Percentiles rank a stretch among this genome's conserved stretches.
Conservation (phyloP, 257 asterid species). For the Nicotiana benthamiana region DNA sequence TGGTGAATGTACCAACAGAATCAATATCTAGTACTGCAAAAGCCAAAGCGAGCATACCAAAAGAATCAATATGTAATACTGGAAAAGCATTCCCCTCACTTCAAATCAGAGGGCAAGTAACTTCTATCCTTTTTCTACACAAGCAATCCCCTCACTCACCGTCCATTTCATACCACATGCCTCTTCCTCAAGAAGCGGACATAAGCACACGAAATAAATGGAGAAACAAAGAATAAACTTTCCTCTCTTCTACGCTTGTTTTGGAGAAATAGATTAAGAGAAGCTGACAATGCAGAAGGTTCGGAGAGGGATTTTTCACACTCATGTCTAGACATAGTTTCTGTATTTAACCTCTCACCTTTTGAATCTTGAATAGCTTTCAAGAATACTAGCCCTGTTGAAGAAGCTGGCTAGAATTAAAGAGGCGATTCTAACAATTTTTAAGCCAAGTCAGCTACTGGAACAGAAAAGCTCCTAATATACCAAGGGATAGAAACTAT, state of each 20-base stretch:
- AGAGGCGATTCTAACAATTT: not conserved
- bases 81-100: conserved; percentile 2
- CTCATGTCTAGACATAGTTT: not conserved
- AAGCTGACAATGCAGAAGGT: not conserved
- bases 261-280: not conserved
- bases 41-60: conserved; percentile 44
- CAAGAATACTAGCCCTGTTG: not conserved
- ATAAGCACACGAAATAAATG: not conserved
- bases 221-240: not conserved
- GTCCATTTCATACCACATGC: not conserved
- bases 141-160: not conserved
- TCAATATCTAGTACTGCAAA: conserved; percentile 80
- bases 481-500: not conserved
- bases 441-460: not conserved
- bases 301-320: not conserved
- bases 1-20: conserved; percentile 87
- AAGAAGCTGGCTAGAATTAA: not conserved
- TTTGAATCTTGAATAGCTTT: not conserved
- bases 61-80: conserved; percentile 76
- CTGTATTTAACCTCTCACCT: not conserved
- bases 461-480: not conserved
- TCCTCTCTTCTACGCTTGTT: not conserved
- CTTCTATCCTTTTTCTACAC: not conserved
- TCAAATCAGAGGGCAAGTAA: not conserved
- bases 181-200: not conserved